Evolutionary conservation across 352 stramenopile species (phyloP).

Genomic region (Globisporangium abappressorium): DNA sequence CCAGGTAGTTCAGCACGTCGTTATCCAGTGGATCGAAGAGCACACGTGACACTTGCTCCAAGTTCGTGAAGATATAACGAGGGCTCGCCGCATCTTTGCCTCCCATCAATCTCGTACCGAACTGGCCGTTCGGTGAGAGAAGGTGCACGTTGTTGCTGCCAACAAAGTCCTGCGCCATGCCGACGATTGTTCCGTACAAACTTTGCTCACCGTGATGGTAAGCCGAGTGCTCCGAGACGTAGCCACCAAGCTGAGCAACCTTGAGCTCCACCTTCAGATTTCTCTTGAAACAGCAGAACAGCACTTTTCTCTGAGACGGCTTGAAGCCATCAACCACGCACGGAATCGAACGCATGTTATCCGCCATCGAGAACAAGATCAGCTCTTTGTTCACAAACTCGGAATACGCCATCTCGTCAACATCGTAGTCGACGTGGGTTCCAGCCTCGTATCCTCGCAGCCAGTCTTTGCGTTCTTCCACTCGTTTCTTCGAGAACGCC

Average conservation of each 20-base stretch:
- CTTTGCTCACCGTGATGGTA: conserved; percentile 98
- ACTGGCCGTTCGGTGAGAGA: conserved; percentile 95
- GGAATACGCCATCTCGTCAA: conserved; percentile 91
- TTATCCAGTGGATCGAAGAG: conserved; percentile 91
- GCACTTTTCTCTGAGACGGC: conserved; percentile 97
- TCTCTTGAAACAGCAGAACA: conserved; percentile 98
- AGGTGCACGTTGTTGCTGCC: conserved; percentile 98
- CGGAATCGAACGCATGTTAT: conserved; percentile 97
- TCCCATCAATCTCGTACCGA: conserved; percentile 95
- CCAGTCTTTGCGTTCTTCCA: conserved; percentile 96
- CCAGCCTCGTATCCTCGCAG: conserved; percentile 84
- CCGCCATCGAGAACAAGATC: conserved; percentile 97
- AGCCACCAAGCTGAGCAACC: conserved; percentile 95
- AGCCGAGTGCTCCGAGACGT: conserved; percentile 97
- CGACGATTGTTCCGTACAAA: conserved; percentile 94
- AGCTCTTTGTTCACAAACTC: conserved; percentile 99
- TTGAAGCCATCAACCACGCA: conserved; percentile 97
- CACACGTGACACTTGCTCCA: conserved; percentile 78
- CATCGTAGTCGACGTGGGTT: conserved; percentile 90
- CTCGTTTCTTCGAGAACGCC: conserved; percentile 96
- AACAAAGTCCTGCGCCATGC: conserved; percentile 98
- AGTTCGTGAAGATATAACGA: conserved; percentile 95
- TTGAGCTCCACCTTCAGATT: conserved; percentile 93
- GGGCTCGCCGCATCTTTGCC: conserved; percentile 94
- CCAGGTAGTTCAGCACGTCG: conserved; percentile 86